Percentiles rank a stretch among this genome's conserved stretches.
These are phyloP conservation scores for Penicillium sp. DNA, from an alignment of 2,329 filamentous ascomycete genomes.

Conservation along the genomic window DNA sequence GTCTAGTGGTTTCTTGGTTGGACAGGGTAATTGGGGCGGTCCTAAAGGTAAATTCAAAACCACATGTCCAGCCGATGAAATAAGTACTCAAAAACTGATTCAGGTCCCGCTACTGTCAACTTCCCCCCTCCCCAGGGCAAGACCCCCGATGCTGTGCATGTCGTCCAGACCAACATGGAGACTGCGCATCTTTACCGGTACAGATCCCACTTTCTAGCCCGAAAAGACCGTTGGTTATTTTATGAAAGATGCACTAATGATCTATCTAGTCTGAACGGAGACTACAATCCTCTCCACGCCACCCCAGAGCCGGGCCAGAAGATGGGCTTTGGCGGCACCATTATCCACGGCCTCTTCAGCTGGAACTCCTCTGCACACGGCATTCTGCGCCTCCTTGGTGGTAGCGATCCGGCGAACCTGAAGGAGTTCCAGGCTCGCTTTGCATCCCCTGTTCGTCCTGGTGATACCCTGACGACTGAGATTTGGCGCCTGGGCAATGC, in stretches of 20 bases:
- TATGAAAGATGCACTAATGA: neutral
- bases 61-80: neutral
- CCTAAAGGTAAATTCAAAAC: conserved; percentile 67
- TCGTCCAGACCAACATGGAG: conserved; percentile 68
- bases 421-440: conserved; percentile 89
- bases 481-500: conserved; percentile 73
- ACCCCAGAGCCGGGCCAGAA: conserved; percentile 79
- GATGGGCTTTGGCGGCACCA: conserved; percentile 88
- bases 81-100: neutral
- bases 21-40: conserved; percentile 80
- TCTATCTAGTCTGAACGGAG: conserved; percentile 70
- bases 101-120: conserved; percentile 67
- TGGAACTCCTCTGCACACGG: conserved; percentile 79
- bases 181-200: conserved; percentile 72
- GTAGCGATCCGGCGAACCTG: conserved; percentile 75
- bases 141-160: conserved; percentile 67
- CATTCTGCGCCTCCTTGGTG: conserved; percentile 70
- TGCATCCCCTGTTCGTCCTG: conserved; percentile 78
- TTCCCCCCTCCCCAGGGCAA: conserved; percentile 74
- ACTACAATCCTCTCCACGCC: conserved; percentile 92
- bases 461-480: conserved; percentile 76
- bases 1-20: conserved; percentile 75
- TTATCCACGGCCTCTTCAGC: conserved; percentile 85
- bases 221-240: neutral
- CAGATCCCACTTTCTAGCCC: conserved; percentile 6